phyloP scores from a whole-genome alignment of 441 rosid genomes.

The Adansonia gregorii region DNA sequence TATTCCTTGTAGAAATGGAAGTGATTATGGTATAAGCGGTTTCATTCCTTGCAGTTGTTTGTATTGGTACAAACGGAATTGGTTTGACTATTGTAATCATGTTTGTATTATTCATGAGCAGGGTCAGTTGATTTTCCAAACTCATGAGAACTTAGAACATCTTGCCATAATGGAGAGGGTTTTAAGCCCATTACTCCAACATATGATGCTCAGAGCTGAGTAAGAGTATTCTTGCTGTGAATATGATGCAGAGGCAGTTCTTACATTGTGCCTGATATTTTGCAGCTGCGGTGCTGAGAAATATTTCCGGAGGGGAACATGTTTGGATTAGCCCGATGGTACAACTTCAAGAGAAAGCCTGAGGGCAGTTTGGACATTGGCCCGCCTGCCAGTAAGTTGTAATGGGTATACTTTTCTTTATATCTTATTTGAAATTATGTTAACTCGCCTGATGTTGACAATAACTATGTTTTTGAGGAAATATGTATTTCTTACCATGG shows the following conservation, averaged over 20 bases:
- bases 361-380: constrained; percentile 78
- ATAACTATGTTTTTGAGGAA: not conserved
- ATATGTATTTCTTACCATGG: not conserved
- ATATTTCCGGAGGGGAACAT: constrained; percentile 69
- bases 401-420: not conserved
- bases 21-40: constrained; percentile 56
- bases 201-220: constrained; percentile 76
- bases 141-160: constrained; percentile 92
- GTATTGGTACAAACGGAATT: constrained; percentile 74
- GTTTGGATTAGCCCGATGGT: constrained; percentile 89
- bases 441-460: not conserved
- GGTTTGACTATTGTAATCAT: constrained; percentile 98
- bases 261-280: constrained; percentile 29
- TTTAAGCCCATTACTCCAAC: constrained; percentile 79
- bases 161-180: constrained; percentile 96
- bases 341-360: constrained; percentile 85
- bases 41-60: constrained; percentile 95
- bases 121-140: constrained; percentile 93
- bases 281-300: constrained; percentile 82
- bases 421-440: constrained; percentile 1
- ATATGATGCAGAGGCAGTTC: constrained; percentile 24
- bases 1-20: constrained; percentile 34
- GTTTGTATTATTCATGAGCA: constrained; percentile 55
- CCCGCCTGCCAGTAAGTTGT: constrained; percentile 66
- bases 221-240: constrained; percentile 41